Evolutionary conservation across 441 rosid genomes (phyloP), one percentile per base, ranked within the genome.

Genomic region (Populus tomentosa): DNA sequence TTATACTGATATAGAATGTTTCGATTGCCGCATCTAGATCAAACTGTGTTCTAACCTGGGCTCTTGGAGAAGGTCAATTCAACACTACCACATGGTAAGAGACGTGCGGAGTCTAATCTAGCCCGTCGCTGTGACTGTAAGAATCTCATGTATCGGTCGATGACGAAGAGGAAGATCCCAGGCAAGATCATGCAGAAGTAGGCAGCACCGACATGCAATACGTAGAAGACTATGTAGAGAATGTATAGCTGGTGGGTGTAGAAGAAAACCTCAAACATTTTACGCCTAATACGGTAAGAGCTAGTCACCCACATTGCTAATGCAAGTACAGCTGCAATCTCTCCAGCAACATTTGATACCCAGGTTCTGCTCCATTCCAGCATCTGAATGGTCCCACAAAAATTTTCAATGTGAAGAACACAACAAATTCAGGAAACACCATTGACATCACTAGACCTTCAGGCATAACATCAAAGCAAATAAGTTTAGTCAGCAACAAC

Each of bases 111-210:
- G 14, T 86, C 68, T 67, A 88, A 73, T 26, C 86, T 70, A 59
- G 82, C 82, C 40, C 76, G 79, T 65, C 62, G 77, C 38, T 77
- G 86, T n/a, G 89, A 87, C 80, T 87, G 93, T 23, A 90, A 74
- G 86, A 88, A 87, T 77, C 94, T 83, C 26, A 90, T 42, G 86
- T 38, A 78, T 2, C 90, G 88, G 53, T 90, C 93, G 1, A 90
- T 50, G 72, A 84, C 4, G 82, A 89, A 89, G 76, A 90, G 91
- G 84, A 78, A 90, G 75, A 89, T 82, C 8, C 88, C 89, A 21
- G 91, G 90, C 7, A 89, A 83, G 56, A 87, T 81, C 77, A 82
- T 82, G 83, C 87, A 85, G 69, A 81, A 40, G 10, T 78, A 83
- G 72, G 87, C 80, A 36, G 83, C 84, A 0, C 93, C 91, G 36